Evolutionary conservation across 257 asterid species (phyloP), one percentile per base, ranked within the genome.

Genomic region (Pogostemon cablin): DNA sequence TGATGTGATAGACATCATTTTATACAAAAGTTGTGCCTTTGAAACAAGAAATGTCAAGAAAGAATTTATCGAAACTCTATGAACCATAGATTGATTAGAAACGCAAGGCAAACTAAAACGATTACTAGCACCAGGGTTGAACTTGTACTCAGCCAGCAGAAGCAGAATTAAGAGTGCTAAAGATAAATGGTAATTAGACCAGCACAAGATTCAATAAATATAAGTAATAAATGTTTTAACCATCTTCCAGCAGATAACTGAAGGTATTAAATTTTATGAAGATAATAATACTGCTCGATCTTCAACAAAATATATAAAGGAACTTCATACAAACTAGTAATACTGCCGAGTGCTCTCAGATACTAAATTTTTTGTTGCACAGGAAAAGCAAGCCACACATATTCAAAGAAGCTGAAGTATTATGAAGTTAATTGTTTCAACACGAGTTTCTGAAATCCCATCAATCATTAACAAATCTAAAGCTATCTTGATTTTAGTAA

Each of bases 1-100:
- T 42, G 43, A 56, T 7, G 39, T 17, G 3, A 35, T 44, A 6
- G 11, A 11, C 12, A 63, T 39, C 11, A 65, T 11, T 67, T 43
- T 25, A 7, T 17, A 56, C 40, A 68, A 52, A 9, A 54, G 44
- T 25, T 52, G 34, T 40, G 44, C 40, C 46, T 46, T 55, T 41
- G 43, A 32, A 17, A 70, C 32, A 70, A 52, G 15, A 57, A 72
- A 35, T 2, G 44, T 20, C 20, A 43, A 49, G 35, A 34, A 34
- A 46, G 69, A 72, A 69, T 61, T 7, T 17, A 68, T 10, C 41
- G 49, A 65, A 20, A 57, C 37, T 20, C 44, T 38, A 50, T 37
- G 65, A 52, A 48, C 42, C 64, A 54, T 48, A 52, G n/a, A 40
- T 67, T 41, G 37, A 46, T 58, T 50, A 44, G 20, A 71, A 68